phyloP scores from a whole-genome alignment of 106 monocot species.

The Dendrobium catenatum region DNA sequence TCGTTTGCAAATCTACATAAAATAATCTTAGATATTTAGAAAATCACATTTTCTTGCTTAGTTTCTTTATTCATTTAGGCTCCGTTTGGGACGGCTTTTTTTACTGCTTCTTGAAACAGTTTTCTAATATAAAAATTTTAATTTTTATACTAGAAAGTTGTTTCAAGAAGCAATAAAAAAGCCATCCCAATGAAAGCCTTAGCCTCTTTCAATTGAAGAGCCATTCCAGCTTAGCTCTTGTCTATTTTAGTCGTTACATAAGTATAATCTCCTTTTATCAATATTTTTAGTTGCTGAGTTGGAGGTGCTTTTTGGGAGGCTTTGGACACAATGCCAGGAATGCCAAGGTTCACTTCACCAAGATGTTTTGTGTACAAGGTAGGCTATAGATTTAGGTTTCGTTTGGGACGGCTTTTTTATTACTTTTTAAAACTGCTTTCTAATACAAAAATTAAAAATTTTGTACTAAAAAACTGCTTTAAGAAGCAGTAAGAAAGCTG shows the following conservation, averaged over 20 bases:
- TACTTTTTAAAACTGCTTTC: too few species aligned
- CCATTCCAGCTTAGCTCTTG: background rate
- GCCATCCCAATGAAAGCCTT: too few species aligned
- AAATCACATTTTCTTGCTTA: background rate
- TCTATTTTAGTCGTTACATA: background rate
- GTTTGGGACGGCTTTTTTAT: too few species aligned
- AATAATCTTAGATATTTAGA: background rate
- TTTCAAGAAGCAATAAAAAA: too few species aligned
- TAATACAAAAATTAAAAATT: too few species aligned
- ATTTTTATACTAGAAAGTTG: too few species aligned
- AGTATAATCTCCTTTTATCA: background rate
- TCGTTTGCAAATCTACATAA: background rate
- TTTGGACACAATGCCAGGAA: constrained; percentile 99
- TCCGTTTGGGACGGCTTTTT: too few species aligned
- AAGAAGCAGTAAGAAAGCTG: too few species aligned
- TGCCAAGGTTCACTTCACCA: constrained; percentile 99
- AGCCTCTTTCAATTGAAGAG: background rate
- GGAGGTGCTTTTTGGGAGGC: constrained; percentile 83
- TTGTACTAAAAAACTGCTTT: too few species aligned
- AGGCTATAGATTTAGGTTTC: background rate
- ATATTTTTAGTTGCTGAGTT: constrained; percentile 63
- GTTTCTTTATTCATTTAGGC: background rate
- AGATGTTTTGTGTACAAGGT: constrained; percentile 98
- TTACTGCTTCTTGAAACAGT: too few species aligned
- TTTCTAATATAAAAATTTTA: too few species aligned